These are phyloP conservation scores for Ascoidea rubescens DNA, from an alignment of 805 yeast species.

Conservation along the genomic window DNA sequence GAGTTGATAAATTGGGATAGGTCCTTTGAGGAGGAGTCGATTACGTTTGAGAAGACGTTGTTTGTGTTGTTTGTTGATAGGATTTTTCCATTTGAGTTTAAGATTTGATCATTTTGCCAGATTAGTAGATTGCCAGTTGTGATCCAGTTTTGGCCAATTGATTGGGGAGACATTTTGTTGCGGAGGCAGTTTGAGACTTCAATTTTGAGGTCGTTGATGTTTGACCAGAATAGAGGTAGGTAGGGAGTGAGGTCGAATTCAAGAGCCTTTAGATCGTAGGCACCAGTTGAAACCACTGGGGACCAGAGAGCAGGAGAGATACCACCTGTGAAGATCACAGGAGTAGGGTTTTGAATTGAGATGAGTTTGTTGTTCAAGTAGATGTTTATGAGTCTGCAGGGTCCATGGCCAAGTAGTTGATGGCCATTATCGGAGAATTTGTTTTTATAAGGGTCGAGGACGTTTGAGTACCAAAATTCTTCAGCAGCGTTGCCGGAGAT, in stretches of 20 bases:
- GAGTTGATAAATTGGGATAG: neutral
- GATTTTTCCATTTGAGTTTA: slow-evolving; percentile 1
- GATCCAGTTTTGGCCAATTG: slow-evolving; percentile 17
- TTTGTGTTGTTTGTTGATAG: neutral
- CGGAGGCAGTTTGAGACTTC: slow-evolving; percentile 40
- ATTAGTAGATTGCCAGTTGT: slow-evolving; percentile 5
- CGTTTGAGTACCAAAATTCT: slow-evolving; percentile 70
- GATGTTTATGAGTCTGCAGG: slow-evolving; percentile 51
- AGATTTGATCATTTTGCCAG: slow-evolving; percentile 8
- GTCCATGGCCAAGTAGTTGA: slow-evolving; percentile 45
- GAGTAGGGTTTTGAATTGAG: slow-evolving; percentile 51
- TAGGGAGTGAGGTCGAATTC: slow-evolving; percentile 57
- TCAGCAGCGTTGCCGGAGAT: slow-evolving; percentile 70
- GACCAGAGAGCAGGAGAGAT: slow-evolving; percentile 67
- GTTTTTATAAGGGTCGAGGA: slow-evolving; percentile 29
- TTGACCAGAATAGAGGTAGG: slow-evolving; percentile 52
- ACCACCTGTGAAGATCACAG: slow-evolving; percentile 70
- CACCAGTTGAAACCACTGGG: slow-evolving; percentile 57
- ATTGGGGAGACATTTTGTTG: slow-evolving; percentile 10
- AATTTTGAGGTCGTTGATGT: slow-evolving; percentile 27
- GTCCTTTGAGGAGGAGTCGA: neutral
- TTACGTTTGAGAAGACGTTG: neutral
- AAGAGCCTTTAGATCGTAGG: slow-evolving; percentile 57
- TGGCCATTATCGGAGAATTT: slow-evolving; percentile 25
- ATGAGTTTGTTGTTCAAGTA: slow-evolving; percentile 44